Evolutionary conservation across 2,329 filamentous ascomycete species (phyloP).

Genomic region (Trichoderma sp.): DNA sequence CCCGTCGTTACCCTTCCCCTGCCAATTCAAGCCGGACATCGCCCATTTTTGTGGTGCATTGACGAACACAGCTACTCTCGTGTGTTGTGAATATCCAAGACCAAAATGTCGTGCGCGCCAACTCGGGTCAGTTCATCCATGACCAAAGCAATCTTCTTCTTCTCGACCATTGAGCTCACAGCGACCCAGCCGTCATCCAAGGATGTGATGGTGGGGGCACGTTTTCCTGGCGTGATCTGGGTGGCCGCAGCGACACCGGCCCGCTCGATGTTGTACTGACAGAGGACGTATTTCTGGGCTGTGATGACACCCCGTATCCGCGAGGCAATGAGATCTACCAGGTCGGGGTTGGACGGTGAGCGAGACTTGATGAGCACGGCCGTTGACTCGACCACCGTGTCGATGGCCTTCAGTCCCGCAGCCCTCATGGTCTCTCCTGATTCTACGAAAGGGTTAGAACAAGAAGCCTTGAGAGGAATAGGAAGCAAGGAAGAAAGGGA

Average conservation of each 20-base stretch:
- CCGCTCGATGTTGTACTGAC: slow-evolving; percentile 92
- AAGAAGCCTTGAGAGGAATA: neutral
- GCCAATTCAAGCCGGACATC: neutral
- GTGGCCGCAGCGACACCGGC: slow-evolving; percentile 66
- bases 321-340: slow-evolving; percentile 82
- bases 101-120: slow-evolving; percentile 82
- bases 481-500: too few species aligned
- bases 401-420: slow-evolving; percentile 89
- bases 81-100: slow-evolving; percentile 83
- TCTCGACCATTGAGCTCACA: slow-evolving; percentile 91
- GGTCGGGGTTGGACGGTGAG: slow-evolving; percentile 73
- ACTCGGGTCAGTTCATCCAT: slow-evolving; percentile 82
- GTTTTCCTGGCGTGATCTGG: slow-evolving; percentile 87
- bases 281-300: slow-evolving; percentile 89
- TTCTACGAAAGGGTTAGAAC: slow-evolving; percentile 55
- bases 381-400: slow-evolving; percentile 85
- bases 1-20: neutral
- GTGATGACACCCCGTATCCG: slow-evolving; percentile 94
- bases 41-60: too few species aligned
- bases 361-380: slow-evolving; percentile 92
- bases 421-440: slow-evolving; percentile 98
- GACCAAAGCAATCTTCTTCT: slow-evolving; percentile 77
- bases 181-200: slow-evolving; percentile 93
- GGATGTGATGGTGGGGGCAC: slow-evolving; percentile 87
- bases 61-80: slow-evolving; percentile 42